phyloP scores from a whole-genome alignment of 148 eudicot species.

The Fagopyrum homotropicum region DNA sequence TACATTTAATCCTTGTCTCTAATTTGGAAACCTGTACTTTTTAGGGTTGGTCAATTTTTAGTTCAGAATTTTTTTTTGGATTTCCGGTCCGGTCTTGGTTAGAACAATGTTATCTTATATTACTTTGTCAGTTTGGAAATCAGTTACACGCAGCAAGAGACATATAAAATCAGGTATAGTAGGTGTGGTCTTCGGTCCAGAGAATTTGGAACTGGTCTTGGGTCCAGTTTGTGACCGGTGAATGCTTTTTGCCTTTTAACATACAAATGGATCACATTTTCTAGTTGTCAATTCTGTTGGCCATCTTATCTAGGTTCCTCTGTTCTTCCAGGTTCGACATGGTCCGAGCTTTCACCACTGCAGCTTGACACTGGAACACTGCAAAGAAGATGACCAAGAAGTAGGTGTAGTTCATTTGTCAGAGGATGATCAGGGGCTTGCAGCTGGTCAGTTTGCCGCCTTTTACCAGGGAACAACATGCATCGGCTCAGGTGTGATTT shows the following conservation, averaged over 20 bases:
- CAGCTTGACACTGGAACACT: constrained; percentile 40
- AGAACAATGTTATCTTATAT: too few relatives aligned
- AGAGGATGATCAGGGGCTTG: constrained; percentile 93
- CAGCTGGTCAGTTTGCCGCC: constrained; percentile 96
- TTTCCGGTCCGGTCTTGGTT: too few relatives aligned
- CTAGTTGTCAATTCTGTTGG: neutral
- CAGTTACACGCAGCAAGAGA: too few relatives aligned
- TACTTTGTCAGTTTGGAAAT: too few relatives aligned
- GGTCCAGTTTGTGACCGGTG: too few relatives aligned
- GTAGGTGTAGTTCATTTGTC: constrained; percentile 67
- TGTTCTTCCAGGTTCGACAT: constrained; percentile 72
- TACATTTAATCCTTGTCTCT: neutral
- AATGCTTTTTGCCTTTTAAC: too few relatives aligned
- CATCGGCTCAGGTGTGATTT: constrained; percentile 87
- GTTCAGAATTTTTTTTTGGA: too few relatives aligned
- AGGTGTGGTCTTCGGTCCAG: too few relatives aligned
- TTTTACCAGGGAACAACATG: constrained; percentile 62
- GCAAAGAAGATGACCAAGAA: constrained; percentile 25
- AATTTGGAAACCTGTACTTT: neutral
- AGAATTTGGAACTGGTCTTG: too few relatives aligned
- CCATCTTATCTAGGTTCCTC: neutral
- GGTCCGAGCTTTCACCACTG: constrained; percentile 74
- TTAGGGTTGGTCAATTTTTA: too few relatives aligned
- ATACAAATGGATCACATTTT: neutral
- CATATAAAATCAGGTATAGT: too few relatives aligned